Evolutionary conservation across 768 basidiomycete genomes (phyloP), one percentile per base, ranked within the genome.

Genomic region (Tephrocybe rancida): DNA sequence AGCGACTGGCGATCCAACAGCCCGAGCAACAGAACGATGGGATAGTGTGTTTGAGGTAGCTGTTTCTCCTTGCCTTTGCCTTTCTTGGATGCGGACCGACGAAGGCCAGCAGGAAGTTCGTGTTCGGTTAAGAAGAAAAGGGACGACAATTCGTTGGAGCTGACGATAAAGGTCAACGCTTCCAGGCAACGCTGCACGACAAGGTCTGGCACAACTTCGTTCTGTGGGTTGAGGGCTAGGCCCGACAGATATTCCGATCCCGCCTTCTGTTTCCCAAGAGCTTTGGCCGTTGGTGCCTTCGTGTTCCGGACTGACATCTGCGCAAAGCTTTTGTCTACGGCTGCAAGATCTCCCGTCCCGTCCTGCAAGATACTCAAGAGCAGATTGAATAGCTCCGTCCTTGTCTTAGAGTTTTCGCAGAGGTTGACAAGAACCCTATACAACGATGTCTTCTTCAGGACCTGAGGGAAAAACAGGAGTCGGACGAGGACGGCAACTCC

Each of bases 81-180:
- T 70, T 97, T 97, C 71, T 89, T 92, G 18, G 82, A 82, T 6
- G 79, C 70, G 11, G 77, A 69, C 59, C 85, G 83, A 57, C 85
- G 84, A 14, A 95, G 78, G 41, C 89, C 88, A n/a, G 78, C 79
- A 5, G 90, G 87, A 29, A 94, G 76, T 59, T 99, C 97, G 60
- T 98, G 94, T 69, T 99, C 97, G 1, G 87, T 91, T 55, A 99
- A 78, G 84, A 99, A 98, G 80, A 95, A 98, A 16, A 92, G 71
- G 0, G 95, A 89, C 1, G 92, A 90, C 16, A 82, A 68, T 54
- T 93, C 88, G 66, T 97, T 98, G 21, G 85, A 78, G 52, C 78
- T 82, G 67, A 97, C 95, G 59, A 98, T 92, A 66, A 84, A 92
- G 0, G 85, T 85, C 63, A 99, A 74, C 2, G 90, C 91, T 65